Conservation (phyloP, 2,329 filamentous ascomycete genomes). For the Aspergillus sp. region DNA sequence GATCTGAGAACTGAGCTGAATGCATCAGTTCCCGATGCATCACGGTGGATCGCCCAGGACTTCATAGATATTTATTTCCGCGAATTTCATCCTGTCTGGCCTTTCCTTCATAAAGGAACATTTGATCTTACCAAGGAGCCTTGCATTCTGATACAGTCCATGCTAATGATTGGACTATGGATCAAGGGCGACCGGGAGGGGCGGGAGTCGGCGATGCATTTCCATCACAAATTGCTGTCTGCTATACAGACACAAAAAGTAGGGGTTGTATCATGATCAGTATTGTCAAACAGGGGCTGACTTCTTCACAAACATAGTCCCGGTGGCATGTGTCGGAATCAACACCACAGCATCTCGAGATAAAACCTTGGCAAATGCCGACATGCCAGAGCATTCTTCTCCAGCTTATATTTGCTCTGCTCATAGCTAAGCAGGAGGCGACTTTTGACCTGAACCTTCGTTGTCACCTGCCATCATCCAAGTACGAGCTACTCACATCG, state of each 20-base stretch:
- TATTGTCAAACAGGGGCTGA: too few species aligned
- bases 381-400: too few species aligned
- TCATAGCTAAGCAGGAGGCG: too few species aligned
- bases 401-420: too few species aligned
- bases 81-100: constrained; percentile 30
- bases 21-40: background rate
- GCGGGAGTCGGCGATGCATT: constrained; percentile 21
- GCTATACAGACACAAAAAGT: constrained; percentile 19
- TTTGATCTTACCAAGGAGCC: constrained; percentile 27
- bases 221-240: constrained; percentile 24
- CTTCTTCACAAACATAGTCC: too few species aligned
- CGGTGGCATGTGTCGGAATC: too few species aligned
- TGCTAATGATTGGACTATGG: constrained; percentile 30
- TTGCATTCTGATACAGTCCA: constrained; percentile 29
- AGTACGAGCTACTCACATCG: too few species aligned
- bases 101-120: constrained; percentile 27
- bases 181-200: constrained; percentile 22
- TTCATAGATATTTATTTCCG: constrained; percentile 30
- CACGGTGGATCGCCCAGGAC: constrained; percentile 18
- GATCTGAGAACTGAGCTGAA: background rate
- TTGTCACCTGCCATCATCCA: too few species aligned
- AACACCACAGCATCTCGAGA: too few species aligned
- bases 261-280: too few species aligned
- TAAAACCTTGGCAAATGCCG: too few species aligned
- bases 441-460: too few species aligned